Evolutionary conservation across 768 basidiomycete genomes (phyloP).

Genomic region (Pleurotus cornucopiae): DNA sequence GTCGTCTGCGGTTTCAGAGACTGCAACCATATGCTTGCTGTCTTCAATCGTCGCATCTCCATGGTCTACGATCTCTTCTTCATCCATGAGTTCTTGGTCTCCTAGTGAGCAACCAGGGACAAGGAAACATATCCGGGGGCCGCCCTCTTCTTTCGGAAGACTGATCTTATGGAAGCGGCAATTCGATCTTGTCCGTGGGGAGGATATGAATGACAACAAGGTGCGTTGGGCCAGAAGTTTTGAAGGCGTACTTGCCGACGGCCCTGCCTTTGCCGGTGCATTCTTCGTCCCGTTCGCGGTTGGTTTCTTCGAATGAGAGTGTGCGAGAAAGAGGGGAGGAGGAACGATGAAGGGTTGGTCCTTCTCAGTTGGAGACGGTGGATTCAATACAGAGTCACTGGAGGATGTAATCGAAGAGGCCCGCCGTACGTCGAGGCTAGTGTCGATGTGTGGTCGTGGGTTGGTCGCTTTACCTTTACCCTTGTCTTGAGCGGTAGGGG

Average conservation of each 20-base stretch:
- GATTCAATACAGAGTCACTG: constrained; percentile 19
- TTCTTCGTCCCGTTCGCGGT: neutral
- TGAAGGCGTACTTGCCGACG: constrained; percentile 15
- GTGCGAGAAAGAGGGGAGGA: constrained; percentile 32
- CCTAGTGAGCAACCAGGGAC: constrained; percentile 67
- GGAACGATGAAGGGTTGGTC: constrained; percentile 17
- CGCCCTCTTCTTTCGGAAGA: constrained; percentile 49
- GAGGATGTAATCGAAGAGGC: constrained; percentile 48
- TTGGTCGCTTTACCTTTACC: constrained; percentile 27
- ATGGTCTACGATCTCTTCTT: constrained; percentile 58
- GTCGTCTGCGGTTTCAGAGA: constrained; percentile 46
- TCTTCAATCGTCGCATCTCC: constrained; percentile 54
- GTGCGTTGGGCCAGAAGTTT: constrained; percentile 9
- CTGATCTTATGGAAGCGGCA: constrained; percentile 70
- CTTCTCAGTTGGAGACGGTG: constrained; percentile 25
- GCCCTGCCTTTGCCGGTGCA: constrained; percentile 12
- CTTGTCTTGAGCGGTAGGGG: constrained; percentile 17
- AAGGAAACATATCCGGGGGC: constrained; percentile 55
- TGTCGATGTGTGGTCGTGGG: constrained; percentile 26
- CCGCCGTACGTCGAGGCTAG: constrained; percentile 30
- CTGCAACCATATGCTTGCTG: constrained; percentile 37
- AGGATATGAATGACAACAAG: constrained; percentile 19
- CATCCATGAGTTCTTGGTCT: constrained; percentile 50
- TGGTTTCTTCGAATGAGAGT: constrained; percentile 12
- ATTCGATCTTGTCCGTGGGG: constrained; percentile 63